Base-by-base conservation (phyloP, 2,329 filamentous ascomycete species). In the Davidsoniella neocaledoniae region DNA sequence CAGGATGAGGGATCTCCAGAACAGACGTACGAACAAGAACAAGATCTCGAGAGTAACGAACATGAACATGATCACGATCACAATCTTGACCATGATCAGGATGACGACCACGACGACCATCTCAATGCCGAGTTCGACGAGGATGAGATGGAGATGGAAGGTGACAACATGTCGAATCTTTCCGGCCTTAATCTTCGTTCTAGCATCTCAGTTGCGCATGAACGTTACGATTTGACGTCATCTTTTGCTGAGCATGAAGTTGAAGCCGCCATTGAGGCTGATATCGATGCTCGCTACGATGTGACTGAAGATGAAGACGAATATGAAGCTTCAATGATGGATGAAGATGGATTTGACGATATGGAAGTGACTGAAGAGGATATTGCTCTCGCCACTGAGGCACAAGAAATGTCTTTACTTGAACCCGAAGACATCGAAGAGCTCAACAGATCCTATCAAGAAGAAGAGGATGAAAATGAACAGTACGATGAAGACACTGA, bases 371-470 rank as follows among this genome's bases (percentile, higher is more conserved):
- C 65, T 2, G 64, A 72, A 1, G 75, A 81, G 56, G 77, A 80
- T 54, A 57, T 77, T 37, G 72, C 69, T 14, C 64, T 79, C 45
- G 73, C 72, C 4, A 64, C 70, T 2, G 76, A 80, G 58, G 76
- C 76, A 3, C 66, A 79, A 50, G 73, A 75, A 55, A 73, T 79
- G 70, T 78, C 75, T 2, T 58, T 76, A 9, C 61, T 76, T 60
- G 71, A 73, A 46, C 63, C 66, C 4, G 62, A 64, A 21, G 58
- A 64, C 17, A 53, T 65, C 2, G 63, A 69, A 1, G 62, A 67
- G 8, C 55, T 61, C 43, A 55, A 55, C 26, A 43, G 51, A 12
- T 53, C 51, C 1, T 53, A 53, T 33, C 38, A 50, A 16, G 47
- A 48, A 12, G 42, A 50, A 12, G 51, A 52, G 46, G 54, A 54